These are phyloP conservation scores for Aspergillus sp. DNA, from an alignment of 2,329 filamentous ascomycete genomes.

Conservation along the genomic window DNA sequence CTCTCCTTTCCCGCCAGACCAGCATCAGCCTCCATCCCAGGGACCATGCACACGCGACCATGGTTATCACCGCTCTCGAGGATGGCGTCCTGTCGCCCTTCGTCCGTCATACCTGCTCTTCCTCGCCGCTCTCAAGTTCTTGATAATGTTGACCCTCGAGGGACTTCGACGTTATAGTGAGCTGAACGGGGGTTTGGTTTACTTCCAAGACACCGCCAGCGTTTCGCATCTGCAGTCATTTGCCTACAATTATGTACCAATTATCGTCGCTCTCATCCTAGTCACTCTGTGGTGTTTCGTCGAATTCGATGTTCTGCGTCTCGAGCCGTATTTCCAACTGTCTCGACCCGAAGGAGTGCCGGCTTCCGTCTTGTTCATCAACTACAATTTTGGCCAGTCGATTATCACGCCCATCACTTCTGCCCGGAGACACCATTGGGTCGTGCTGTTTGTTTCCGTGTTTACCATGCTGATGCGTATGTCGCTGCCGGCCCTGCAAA, in stretches of 20 bases:
- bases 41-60: neutral
- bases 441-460: constrained; percentile 24
- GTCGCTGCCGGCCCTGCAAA: constrained; percentile 26
- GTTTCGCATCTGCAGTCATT: constrained; percentile 22
- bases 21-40: neutral
- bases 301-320: constrained; percentile 43
- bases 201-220: constrained; percentile 22
- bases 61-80: constrained; percentile 6
- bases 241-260: constrained; percentile 33
- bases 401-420: constrained; percentile 26
- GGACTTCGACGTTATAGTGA: constrained; percentile 23
- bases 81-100: constrained; percentile 28
- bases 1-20: constrained; percentile 3
- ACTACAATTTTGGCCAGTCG: constrained; percentile 31
- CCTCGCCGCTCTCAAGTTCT: constrained; percentile 15
- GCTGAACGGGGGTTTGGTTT: constrained; percentile 20
- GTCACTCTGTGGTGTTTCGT: constrained; percentile 43
- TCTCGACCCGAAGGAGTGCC: constrained; percentile 25
- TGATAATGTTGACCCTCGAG: constrained; percentile 21
- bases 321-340: constrained; percentile 42
- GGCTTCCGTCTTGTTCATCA: constrained; percentile 27
- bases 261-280: constrained; percentile 39
- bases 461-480: constrained; percentile 25
- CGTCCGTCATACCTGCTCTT: constrained; percentile 22
- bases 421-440: constrained; percentile 24